Percentiles rank a stretch among this genome's conserved stretches.
Conservation (phyloP, 1,284 basidiomycete species). For the Ustilago crameri region DNA sequence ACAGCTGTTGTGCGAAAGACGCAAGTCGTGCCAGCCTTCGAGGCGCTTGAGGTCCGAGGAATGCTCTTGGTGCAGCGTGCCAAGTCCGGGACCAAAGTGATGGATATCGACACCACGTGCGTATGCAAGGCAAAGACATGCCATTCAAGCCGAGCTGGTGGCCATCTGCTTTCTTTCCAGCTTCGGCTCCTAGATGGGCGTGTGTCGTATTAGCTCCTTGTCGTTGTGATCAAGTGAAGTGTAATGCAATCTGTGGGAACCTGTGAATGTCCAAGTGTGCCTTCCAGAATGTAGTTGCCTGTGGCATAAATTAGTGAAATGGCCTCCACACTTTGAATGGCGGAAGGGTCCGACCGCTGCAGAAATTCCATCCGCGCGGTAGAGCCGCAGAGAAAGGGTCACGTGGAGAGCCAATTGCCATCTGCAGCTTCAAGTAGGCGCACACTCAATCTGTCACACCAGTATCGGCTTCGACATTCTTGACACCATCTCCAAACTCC, state of each 20-base stretch:
- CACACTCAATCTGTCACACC: background rate
- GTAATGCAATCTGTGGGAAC: background rate
- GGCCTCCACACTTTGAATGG: constrained; percentile 19
- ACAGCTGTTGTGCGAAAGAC: background rate
- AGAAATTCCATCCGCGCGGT: constrained; percentile 40
- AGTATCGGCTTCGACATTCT: background rate
- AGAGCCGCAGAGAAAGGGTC: constrained; percentile 12
- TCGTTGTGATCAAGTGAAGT: background rate
- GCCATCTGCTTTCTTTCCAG: constrained; percentile 15
- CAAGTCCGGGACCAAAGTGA: background rate
- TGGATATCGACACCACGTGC: constrained; percentile 22
- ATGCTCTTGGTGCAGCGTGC: background rate
- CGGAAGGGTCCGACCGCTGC: background rate
- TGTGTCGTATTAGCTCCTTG: background rate
- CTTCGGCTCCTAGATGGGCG: background rate
- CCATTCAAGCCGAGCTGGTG: constrained; percentile 13
- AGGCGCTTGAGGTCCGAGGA: background rate
- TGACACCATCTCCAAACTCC: background rate
- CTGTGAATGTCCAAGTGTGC: constrained; percentile 1
- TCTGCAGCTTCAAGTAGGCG: constrained; percentile 15
- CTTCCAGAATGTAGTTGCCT: background rate
- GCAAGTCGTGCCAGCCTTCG: background rate
- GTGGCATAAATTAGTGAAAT: constrained; percentile 1
- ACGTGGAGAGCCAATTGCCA: constrained; percentile 21
- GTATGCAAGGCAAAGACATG: constrained; percentile 38